phyloP scores from a whole-genome alignment of 176 grass and related monocot species.

The bread wheat (Triticum aestivum) region IWGSC_CS_RefSeq_v2.1 NC_057796.1:337289345-337289844 shows the following conservation, averaged over 20 bases:
- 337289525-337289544: constrained; percentile 62
- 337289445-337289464: constrained; percentile 36
- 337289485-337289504: constrained; percentile 41
- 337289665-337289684: not conserved
- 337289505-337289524: constrained; percentile 55
- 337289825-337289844: constrained; percentile 94
- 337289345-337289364: constrained; percentile 30
- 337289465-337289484: constrained; percentile 12
- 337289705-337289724: constrained; percentile 57
- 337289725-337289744: constrained; percentile 98
- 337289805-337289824: constrained; percentile 85
- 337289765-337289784: constrained; percentile 10
- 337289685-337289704: constrained; percentile 19
- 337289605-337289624: constrained; percentile 89
- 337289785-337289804: constrained; percentile 60
- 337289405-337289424: constrained; percentile 84
- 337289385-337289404: constrained; percentile 89
- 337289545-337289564: constrained; percentile 93
- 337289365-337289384: constrained; percentile 99
- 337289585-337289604: constrained; percentile 68
- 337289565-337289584: constrained; percentile 97
- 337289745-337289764: constrained; percentile 44
- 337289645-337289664: constrained; percentile 14
- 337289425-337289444: constrained; percentile 62
- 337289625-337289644: constrained; percentile 79